A percentile compares a stretch with the other conserved stretches of the same genome.
Conservation (phyloP, 1,284 basidiomycete species). For the Erythrobasidium hasegawianum region DNA sequence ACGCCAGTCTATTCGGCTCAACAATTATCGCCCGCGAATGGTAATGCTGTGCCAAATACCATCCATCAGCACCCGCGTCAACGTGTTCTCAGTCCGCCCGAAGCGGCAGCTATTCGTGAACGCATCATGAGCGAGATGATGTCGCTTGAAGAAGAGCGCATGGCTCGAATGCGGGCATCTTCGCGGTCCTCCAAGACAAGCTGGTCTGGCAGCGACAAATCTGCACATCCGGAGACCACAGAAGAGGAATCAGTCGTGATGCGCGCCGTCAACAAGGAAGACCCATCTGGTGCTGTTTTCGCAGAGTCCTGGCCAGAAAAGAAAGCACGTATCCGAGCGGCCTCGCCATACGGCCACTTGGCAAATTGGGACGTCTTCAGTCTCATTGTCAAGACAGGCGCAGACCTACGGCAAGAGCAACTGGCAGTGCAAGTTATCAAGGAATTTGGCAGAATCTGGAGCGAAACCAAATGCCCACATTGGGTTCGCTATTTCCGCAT, state of each 20-base stretch:
- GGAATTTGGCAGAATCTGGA: constrained; percentile 91
- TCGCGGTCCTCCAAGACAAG: constrained; percentile 40
- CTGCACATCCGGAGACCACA: constrained; percentile 8
- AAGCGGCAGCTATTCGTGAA: constrained; percentile 84
- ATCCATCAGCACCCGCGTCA: constrained; percentile 34
- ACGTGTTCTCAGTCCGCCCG: constrained; percentile 61
- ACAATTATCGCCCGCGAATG: background rate
- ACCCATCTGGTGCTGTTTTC: constrained; percentile 89
- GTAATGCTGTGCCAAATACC: too few relatives aligned
- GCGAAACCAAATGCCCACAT: constrained; percentile 81
- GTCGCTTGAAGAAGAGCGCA: constrained; percentile 89
- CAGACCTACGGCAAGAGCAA: constrained; percentile 94
- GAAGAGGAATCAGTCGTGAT: constrained; percentile 62
- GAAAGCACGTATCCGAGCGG: constrained; percentile 87
- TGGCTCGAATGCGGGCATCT: constrained; percentile 80
- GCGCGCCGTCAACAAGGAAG: constrained; percentile 89
- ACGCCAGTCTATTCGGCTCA: constrained; percentile 14
- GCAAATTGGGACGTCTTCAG: constrained; percentile 71
- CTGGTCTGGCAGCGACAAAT: constrained; percentile 4
- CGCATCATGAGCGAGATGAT: constrained; percentile 99
- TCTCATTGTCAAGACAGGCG: constrained; percentile 97
- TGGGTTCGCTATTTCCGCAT: constrained; percentile 91
- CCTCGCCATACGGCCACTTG: constrained; percentile 92
- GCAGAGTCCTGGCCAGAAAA: constrained; percentile 93
- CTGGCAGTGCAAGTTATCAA: constrained; percentile 91